A percentile compares a stretch with the other conserved stretches of the same genome.
Conservation (phyloP, 2,329 filamentous ascomycete genomes). For the Exophiala lecanii-corni region DNA sequence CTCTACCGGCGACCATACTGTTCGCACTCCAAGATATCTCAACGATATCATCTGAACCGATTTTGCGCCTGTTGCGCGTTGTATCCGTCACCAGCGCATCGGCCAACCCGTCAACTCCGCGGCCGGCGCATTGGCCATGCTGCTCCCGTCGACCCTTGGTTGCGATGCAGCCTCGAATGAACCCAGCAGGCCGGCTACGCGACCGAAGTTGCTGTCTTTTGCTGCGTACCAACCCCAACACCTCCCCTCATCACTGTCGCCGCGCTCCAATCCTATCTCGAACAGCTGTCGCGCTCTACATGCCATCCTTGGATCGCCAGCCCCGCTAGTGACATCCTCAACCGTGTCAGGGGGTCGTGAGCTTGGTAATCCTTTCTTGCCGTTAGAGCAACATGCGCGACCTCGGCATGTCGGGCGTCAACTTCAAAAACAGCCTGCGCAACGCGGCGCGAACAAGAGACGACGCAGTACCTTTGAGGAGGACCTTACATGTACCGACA, state of each 20-base stretch:
- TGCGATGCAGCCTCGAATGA: slow-evolving; percentile 37
- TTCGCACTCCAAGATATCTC: too few relatives aligned
- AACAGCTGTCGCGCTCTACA: slow-evolving; percentile 28
- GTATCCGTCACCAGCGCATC: too few relatives aligned
- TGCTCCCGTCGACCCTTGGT: slow-evolving; percentile 43
- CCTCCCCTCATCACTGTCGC: slow-evolving; percentile 26
- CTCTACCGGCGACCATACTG: too few relatives aligned
- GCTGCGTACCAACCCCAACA: slow-evolving; percentile 35
- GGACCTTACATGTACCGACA: slow-evolving; percentile 21
- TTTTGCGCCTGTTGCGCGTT: too few relatives aligned
- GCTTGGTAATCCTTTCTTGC: slow-evolving; percentile 26
- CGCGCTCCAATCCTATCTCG: slow-evolving; percentile 37
- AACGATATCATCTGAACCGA: too few relatives aligned
- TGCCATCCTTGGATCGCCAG: slow-evolving; percentile 24
- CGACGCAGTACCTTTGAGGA: slow-evolving; percentile 32
- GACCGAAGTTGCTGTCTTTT: slow-evolving; percentile 30
- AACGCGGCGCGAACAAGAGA: slow-evolving; percentile 38
- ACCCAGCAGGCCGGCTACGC: slow-evolving; percentile 16
- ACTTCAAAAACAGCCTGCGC: slow-evolving; percentile 25
- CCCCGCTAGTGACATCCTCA: slow-evolving; percentile 29
- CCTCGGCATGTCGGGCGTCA: slow-evolving; percentile 24
- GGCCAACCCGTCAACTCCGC: background rate
- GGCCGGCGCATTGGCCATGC: slow-evolving; percentile 29
- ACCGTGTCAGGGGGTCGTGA: too few relatives aligned
- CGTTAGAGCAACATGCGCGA: slow-evolving; percentile 12